Percentiles rank a stretch among this genome's conserved stretches.
These are phyloP conservation scores for Hypoxylon fragiforme DNA, from an alignment of 495 filamentous ascomycete genomes.

Conservation along the genomic window DNA sequence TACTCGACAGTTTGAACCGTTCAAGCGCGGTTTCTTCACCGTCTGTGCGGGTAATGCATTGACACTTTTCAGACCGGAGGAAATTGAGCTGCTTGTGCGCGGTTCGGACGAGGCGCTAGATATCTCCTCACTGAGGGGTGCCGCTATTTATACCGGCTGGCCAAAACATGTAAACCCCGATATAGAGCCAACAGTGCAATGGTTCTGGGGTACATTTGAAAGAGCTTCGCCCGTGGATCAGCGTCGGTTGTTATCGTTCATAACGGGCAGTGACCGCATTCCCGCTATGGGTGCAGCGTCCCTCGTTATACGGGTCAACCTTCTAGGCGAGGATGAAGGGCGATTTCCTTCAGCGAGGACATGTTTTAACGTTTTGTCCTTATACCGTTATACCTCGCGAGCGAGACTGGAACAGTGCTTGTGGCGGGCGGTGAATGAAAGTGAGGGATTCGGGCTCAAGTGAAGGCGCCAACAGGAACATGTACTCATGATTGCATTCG, in stretches of 20 bases:
- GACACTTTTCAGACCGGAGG: conserved; percentile 88
- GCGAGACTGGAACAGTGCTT: conserved; percentile 71
- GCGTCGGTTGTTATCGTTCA: conserved; percentile 78
- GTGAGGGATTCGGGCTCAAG: conserved; percentile 93
- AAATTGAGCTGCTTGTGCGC: conserved; percentile 87
- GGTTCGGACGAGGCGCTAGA: conserved; percentile 88
- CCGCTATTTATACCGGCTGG: conserved; percentile 86
- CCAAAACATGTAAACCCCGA: conserved; percentile 39
- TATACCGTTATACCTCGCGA: conserved; percentile 70
- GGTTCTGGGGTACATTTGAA: conserved; percentile 90
- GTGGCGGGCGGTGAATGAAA: conserved; percentile 85
- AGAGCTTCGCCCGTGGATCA: conserved; percentile 66
- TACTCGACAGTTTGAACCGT: conserved; percentile 85
- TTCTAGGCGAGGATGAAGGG: conserved; percentile 71
- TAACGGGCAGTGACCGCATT: conserved; percentile 92
- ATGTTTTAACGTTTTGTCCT: conserved; percentile 83
- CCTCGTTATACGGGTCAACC: conserved; percentile 72
- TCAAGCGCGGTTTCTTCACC: conserved; percentile 92
- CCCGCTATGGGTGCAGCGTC: conserved; percentile 89
- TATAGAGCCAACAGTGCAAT: conserved; percentile 67
- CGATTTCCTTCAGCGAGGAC: conserved; percentile 87
- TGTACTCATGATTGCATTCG: conserved; percentile 10
- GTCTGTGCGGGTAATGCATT: conserved; percentile 90
- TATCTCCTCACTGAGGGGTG: conserved; percentile 72
- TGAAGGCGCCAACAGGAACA: conserved; percentile 38